Evolutionary conservation across 2,329 filamentous ascomycete species (phyloP).

Genomic region (Scedosporium minutisporum): DNA sequence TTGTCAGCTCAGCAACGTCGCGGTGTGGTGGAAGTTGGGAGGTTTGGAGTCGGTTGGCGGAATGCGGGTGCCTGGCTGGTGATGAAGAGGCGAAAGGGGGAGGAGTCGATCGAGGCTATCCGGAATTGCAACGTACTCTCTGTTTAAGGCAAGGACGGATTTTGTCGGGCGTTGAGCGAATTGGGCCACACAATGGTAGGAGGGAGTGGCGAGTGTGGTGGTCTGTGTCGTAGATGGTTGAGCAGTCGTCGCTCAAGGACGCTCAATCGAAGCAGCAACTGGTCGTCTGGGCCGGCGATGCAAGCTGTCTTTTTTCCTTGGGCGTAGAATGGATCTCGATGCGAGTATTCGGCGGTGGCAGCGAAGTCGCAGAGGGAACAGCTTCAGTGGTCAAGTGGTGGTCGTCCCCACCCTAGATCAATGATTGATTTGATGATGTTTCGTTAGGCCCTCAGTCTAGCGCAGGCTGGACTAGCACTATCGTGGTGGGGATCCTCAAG

Average conservation of each 20-base stretch:
- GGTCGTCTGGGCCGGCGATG: not conserved
- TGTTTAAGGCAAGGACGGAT: not conserved
- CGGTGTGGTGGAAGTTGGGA: not conserved
- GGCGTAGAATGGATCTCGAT: not conserved
- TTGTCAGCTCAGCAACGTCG: not conserved
- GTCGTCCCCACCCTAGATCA: not conserved
- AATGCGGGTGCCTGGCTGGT: not conserved
- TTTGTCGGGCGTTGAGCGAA: not conserved
- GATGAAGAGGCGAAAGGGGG: not conserved
- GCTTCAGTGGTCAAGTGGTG: not conserved
- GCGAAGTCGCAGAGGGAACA: not conserved
- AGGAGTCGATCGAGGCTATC: not conserved
- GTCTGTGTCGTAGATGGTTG: not conserved
- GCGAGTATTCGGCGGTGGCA: not conserved
- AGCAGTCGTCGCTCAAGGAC: not conserved
- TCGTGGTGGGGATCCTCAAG: not conserved
- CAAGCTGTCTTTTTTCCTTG: not conserved
- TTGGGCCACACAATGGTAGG: not conserved
- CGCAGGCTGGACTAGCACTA: not conserved
- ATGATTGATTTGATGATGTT: not conserved
- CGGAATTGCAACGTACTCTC: not conserved
- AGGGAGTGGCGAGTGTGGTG: not conserved
- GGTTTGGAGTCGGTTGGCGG: not conserved
- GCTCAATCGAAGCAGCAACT: not conserved
- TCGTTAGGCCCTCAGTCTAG: not conserved